A percentile compares a stretch with the other conserved stretches of the same genome.
Evolutionary conservation across 441 rosid species (phyloP).

Genomic region (Brassica balearica): DNA sequence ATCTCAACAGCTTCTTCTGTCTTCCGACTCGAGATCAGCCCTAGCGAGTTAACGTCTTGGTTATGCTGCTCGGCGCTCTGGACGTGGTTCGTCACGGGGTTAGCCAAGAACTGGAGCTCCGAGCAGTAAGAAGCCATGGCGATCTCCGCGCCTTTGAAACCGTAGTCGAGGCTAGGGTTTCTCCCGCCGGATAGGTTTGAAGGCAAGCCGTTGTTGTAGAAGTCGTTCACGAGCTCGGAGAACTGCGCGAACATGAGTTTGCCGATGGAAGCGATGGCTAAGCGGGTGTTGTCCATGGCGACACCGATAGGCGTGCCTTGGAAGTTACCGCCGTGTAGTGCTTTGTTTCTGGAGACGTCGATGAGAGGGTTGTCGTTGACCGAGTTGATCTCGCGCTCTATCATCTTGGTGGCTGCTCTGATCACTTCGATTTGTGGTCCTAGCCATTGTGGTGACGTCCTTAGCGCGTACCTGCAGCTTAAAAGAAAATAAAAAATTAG

Average conservation of each 20-base stretch:
- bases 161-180: conserved; percentile 86
- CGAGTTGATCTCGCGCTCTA: conserved; percentile 65
- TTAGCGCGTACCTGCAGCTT: conserved; percentile 51
- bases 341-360: conserved; percentile 75
- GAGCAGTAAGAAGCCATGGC: conserved; percentile 81
- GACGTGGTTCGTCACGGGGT: conserved; percentile 68
- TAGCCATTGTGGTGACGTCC: conserved; percentile 66
- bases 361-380: conserved; percentile 79
- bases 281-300: conserved; percentile 64
- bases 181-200: conserved; percentile 78
- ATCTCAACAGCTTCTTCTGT: conserved; percentile 64
- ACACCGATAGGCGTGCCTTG: conserved; percentile 71
- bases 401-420: conserved; percentile 53
- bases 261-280: conserved; percentile 64
- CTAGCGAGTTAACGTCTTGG: conserved; percentile 69
- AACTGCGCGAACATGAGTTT: conserved; percentile 65
- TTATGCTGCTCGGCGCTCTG: conserved; percentile 71
- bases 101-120: conserved; percentile 65
- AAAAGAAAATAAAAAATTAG: neutral
- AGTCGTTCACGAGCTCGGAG: conserved; percentile 82
- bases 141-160: conserved; percentile 87
- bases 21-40: conserved; percentile 69
- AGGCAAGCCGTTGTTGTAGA: conserved; percentile 87
- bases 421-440: conserved; percentile 67
- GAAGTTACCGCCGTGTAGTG: conserved; percentile 77